Conservation (phyloP, 495 filamentous ascomycete genomes). For the Aspergillus hancockii region DNA sequence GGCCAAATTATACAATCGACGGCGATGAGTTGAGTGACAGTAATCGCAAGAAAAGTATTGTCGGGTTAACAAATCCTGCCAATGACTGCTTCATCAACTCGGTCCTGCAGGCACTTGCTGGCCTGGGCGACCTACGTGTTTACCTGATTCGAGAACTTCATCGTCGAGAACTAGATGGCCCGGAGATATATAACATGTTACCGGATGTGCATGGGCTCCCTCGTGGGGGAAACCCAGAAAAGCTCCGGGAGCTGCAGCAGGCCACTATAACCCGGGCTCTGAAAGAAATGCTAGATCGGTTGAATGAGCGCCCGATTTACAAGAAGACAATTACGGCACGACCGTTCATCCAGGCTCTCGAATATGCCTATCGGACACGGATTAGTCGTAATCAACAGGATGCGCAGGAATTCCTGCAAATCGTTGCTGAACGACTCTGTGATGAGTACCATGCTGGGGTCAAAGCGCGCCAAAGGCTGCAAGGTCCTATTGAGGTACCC, state of each 20-base stretch:
- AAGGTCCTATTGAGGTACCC: constrained; percentile 21
- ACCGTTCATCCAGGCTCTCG: constrained; percentile 75
- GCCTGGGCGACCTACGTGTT: constrained; percentile 83
- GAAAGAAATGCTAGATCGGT: constrained; percentile 87
- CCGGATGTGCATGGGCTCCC: constrained; percentile 46
- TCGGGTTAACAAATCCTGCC: constrained; percentile 86
- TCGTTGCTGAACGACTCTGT: constrained; percentile 85
- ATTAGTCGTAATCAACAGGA: constrained; percentile 96
- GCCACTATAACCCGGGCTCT: constrained; percentile 84
- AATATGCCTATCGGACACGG: constrained; percentile 81
- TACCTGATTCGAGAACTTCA: constrained; percentile 90
- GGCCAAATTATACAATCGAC: constrained; percentile 91
- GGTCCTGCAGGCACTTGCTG: constrained; percentile 91
- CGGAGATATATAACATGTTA: constrained; percentile 64
- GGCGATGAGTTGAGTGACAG: constrained; percentile 62
- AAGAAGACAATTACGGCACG: constrained; percentile 90
- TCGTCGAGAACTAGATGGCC: constrained; percentile 73
- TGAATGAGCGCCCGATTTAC: constrained; percentile 93
- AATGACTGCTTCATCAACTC: constrained; percentile 99
- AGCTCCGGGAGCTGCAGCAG: constrained; percentile 71
- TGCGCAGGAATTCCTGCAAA: constrained; percentile 96
- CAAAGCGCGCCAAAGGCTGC: constrained; percentile 58
- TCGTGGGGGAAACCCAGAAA: constrained; percentile 54
- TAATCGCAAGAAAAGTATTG: constrained; percentile 80
- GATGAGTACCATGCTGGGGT: constrained; percentile 90